Base-by-base conservation (phyloP, 371 early-diverging fungal genomes). In the Actinomortierella ambigua region DNA sequence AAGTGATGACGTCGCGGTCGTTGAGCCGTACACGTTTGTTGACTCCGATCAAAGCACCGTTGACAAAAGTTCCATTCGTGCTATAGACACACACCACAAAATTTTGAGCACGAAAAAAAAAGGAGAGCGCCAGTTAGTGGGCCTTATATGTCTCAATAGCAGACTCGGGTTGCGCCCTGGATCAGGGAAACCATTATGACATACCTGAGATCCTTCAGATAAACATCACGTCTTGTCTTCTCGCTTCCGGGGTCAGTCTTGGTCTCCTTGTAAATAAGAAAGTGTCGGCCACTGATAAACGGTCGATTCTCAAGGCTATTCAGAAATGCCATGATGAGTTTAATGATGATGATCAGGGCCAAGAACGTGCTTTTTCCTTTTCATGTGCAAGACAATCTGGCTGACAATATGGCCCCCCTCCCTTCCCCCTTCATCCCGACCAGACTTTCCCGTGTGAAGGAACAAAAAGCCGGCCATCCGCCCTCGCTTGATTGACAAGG, bases 51-150 rank as follows among this genome's bases (percentile, higher is more conserved):
- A 73, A 61, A 27, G 56, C 53, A 13, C 84, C 88, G 70, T 90
- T 91, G 34, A 93, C 84, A 61, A 65, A 91, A 0, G 91, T 93
- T 22, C 94, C 94, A 63, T 94, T 92, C 9, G 85, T 81, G 76
- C 92, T 91, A 59, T 47, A 48, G 3, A 69, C 62, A 57, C 68
- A 75, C 46, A 75, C 54, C 8, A 80, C 54, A 42, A 71, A 76
- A 52, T 68, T 39, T 22, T 58, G 15, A 9, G 28, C 40, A 15
- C 41, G 13, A 6, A 34, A 34, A 34, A 34, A 34, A 11, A 11
- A 34, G 11, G 11, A 34, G 4, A 34, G 23, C 39, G 17, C 23
- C 56, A 28, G 46, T 14, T 28, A 24, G 1, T 40, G 42, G 26
- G 63, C 75, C 78, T 80, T 81, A 46, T 61, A 18, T 53, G 84